These are phyloP conservation scores for Apophysomyces sp. DNA, from an alignment of 371 early-diverging fungal genomes.

Conservation along the genomic window DNA sequence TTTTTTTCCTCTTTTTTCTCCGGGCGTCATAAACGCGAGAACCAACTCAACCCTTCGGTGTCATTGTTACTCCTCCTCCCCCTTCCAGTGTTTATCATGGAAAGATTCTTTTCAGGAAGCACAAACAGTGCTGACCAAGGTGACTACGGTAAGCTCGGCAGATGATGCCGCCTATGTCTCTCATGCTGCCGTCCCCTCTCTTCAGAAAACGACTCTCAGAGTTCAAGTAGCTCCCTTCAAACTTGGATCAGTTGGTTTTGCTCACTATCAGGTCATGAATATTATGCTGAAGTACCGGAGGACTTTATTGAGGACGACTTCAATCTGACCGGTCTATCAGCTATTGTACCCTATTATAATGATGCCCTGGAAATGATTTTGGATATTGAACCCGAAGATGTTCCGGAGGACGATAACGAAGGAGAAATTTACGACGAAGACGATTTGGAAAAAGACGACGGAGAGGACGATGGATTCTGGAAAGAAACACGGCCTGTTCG, in stretches of 20 bases:
- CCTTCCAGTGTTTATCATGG: constrained; percentile 2
- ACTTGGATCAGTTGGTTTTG: constrained; percentile 9
- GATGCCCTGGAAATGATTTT: constrained; percentile 84
- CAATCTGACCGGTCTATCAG: constrained; percentile 86
- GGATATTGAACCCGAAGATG: constrained; percentile 73
- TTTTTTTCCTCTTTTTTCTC: background rate
- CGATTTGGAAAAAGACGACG: constrained; percentile 2
- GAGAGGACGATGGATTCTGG: constrained; percentile 33
- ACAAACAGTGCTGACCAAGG: background rate
- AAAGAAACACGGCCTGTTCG: constrained; percentile 22
- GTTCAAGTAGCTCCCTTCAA: background rate
- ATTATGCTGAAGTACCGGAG: constrained; percentile 83
- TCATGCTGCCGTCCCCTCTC: background rate
- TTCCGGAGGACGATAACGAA: constrained; percentile 13
- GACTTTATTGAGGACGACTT: constrained; percentile 93
- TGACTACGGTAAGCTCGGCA: background rate
- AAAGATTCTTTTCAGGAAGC: constrained; percentile 2
- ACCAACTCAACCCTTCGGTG: background rate
- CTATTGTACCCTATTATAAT: constrained; percentile 79
- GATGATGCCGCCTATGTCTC: background rate
- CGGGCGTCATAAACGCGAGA: background rate
- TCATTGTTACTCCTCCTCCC: background rate
- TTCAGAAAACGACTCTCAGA: constrained; percentile 2
- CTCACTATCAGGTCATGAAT: constrained; percentile 79
- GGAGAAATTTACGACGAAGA: constrained; percentile 7